phyloP scores from a whole-genome alignment of 1,284 basidiomycete genomes.

The Tilletia indica region DNA sequence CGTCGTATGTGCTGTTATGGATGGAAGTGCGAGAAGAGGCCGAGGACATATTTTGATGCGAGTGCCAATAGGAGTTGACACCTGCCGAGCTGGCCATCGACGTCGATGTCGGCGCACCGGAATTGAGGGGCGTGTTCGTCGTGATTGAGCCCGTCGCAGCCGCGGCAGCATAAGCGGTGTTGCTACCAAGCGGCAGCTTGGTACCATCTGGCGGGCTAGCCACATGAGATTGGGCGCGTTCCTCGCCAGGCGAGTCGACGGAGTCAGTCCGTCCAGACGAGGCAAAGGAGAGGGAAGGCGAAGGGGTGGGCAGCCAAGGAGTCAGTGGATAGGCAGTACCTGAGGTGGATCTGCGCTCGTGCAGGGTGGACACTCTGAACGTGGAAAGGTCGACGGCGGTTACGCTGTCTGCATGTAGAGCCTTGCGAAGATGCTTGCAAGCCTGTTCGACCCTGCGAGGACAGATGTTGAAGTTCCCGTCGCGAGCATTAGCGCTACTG shows the following conservation, averaged over 20 bases:
- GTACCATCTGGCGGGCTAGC: too few species aligned
- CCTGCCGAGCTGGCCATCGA: background rate
- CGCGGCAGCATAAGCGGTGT: too few species aligned
- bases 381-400: background rate
- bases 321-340: background rate
- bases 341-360: background rate
- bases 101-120: background rate
- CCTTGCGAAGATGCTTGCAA: background rate
- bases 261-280: background rate
- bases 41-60: background rate
- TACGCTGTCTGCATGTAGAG: background rate
- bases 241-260: background rate
- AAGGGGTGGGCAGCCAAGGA: background rate
- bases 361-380: background rate
- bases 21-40: conserved; percentile 4
- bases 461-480: background rate
- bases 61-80: background rate
- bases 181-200: too few species aligned
- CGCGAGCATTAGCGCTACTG: background rate
- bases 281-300: background rate
- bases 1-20: background rate
- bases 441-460: background rate
- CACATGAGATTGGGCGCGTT: too few species aligned
- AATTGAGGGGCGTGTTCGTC: too few species aligned
- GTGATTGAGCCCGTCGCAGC: too few species aligned